These are phyloP conservation scores for Neurospora sp. DNA, from an alignment of 2,329 filamentous ascomycete species.

Conservation along the genomic window DNA sequence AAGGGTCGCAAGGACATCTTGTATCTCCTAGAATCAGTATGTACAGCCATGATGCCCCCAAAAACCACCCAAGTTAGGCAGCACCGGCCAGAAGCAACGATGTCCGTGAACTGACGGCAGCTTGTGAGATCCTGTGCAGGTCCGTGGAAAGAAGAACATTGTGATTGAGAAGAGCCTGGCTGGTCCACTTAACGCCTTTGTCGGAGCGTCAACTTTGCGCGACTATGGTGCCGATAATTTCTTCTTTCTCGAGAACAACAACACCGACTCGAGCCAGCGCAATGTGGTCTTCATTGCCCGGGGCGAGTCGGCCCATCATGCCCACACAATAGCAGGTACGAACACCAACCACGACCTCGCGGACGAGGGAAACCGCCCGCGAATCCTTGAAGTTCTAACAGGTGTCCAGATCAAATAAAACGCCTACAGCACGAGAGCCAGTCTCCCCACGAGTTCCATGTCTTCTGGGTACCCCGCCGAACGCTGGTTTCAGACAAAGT, in stretches of 20 bases:
- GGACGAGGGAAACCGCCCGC: background rate
- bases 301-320: conserved; percentile 78
- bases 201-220: conserved; percentile 90
- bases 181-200: conserved; percentile 79
- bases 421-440: conserved; percentile 79
- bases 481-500: conserved; percentile 86
- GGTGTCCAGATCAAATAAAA: conserved; percentile 72
- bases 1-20: conserved; percentile 83
- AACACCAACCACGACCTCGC: conserved; percentile 3
- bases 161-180: conserved; percentile 86
- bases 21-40: conserved; percentile 86
- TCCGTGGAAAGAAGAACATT: conserved; percentile 97
- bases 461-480: conserved; percentile 90
- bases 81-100: background rate
- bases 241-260: conserved; percentile 92
- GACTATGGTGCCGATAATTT: conserved; percentile 98
- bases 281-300: conserved; percentile 92
- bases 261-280: conserved; percentile 86
- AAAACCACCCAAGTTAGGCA: background rate
- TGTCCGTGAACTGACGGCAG: conserved; percentile 16
- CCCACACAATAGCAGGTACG: conserved; percentile 82
- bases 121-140: conserved; percentile 39
- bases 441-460: conserved; percentile 88
- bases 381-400: conserved; percentile 45
- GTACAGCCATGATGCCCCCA: conserved; percentile 31